Conservation (phyloP, 495 filamentous ascomycete genomes). For the Neurospora sp. region DNA sequence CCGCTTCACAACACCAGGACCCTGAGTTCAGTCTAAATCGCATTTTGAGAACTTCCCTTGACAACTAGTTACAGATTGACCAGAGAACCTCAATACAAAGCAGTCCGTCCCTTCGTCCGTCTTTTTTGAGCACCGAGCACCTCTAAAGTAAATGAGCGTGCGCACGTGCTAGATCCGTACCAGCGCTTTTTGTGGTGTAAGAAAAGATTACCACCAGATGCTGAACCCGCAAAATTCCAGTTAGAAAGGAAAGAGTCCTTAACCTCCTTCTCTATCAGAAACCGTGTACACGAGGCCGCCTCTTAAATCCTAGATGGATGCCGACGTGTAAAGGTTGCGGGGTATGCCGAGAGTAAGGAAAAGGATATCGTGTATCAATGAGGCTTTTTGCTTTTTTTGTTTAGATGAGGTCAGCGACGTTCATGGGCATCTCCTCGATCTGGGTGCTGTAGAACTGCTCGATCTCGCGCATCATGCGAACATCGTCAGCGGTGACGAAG, state of each 20-base stretch:
- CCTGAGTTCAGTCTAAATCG: constrained; percentile 23
- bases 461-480: constrained; percentile 94
- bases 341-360: constrained; percentile 20
- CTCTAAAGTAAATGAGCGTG: constrained; percentile 20
- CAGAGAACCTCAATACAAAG: constrained; percentile 2
- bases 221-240: constrained; percentile 15
- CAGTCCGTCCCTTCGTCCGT: constrained; percentile 5
- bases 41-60: constrained; percentile 23
- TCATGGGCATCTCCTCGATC: constrained; percentile 99
- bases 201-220: constrained; percentile 16
- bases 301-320: constrained; percentile 7
- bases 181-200: constrained; percentile 19
- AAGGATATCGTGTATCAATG: constrained; percentile 4
- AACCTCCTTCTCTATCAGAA: constrained; percentile 16
- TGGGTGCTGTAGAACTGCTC: constrained; percentile 95
- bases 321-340: constrained; percentile 15
- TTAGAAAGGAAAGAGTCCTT: constrained; percentile 2
- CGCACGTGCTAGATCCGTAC: constrained; percentile 13
- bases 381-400: not conserved
- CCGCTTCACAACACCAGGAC: not conserved
- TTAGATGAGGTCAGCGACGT: constrained; percentile 59
- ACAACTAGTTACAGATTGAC: constrained; percentile 23
- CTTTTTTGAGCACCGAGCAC: constrained; percentile 21
- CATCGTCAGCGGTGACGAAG: constrained; percentile 96
- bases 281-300: constrained; percentile 16